Evolutionary conservation across 371 early-diverging fungal genomes (phyloP).

Genomic region (Dentiscutata heterogama): DNA sequence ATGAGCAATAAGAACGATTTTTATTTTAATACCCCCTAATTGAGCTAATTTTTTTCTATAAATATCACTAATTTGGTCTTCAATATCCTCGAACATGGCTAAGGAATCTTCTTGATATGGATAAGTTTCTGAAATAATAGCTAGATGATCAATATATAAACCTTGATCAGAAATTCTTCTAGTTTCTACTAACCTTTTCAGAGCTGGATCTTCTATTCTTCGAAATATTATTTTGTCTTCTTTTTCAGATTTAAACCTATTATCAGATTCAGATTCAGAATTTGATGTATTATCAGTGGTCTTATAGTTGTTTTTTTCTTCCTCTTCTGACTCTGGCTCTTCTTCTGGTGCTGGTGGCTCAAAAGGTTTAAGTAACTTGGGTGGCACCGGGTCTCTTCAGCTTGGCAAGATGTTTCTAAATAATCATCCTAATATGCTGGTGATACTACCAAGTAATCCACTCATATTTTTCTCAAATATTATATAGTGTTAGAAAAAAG

Average conservation of each 20-base stretch:
- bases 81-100: neutral
- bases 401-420: neutral
- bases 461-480: conserved; percentile 17
- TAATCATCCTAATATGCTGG: neutral
- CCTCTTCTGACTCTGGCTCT: neutral
- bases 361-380: neutral
- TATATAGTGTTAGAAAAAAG: conserved; percentile 19
- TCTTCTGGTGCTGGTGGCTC: neutral
- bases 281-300: neutral
- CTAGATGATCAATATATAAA: neutral
- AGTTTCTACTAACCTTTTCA: neutral
- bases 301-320: neutral
- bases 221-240: neutral
- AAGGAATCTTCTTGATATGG: neutral
- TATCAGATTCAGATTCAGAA: conserved; percentile 1
- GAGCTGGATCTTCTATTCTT: conserved; percentile 5
- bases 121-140: conserved; percentile 11
- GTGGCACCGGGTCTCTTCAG: neutral
- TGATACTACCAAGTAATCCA: conserved; percentile 12
- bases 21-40: too few relatives aligned
- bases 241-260: neutral
- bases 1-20: too few relatives aligned
- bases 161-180: neutral
- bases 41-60: conserved; percentile 7
- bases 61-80: neutral